Evolutionary conservation across 208 protist species (phyloP), one percentile per base, ranked within the genome.

Genomic region (Leishmania lainsoni): DNA sequence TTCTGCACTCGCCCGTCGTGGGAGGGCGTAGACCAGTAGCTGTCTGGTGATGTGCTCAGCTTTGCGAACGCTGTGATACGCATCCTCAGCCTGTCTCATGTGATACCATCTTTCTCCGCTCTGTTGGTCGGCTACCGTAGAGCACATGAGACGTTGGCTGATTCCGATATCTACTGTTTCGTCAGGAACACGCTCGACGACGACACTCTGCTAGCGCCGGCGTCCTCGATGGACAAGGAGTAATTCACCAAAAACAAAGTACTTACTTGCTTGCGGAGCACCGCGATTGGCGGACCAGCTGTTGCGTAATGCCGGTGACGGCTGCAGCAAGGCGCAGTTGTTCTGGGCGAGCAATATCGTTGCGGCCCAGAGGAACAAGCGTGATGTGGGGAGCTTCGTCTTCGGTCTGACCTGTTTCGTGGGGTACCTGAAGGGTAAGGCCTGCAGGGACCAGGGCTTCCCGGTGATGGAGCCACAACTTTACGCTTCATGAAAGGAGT

Each of bases 301-400:
- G 56, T 80, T 87, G 26, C 83, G 83, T 63, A 83, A 85, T 76
- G 86, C 86, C 2, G 86, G 83, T 20, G 86, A 89, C 65, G 76
- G 86, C 77, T 83, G 81, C 80, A 89, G 83, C 82, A 89, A 89
- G 80, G 65, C 83, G 51, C 83, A 87, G 83, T 80, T 87, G 56
- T 85, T 90, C 71, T 90, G 86, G 83, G 79, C 83, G 6, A 83
- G 85, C 79, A 87, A 80, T 49, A 51, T 87, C 65, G 54, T 85
- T 35, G 83, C 78, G 3, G 26, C 83, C 12, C 61, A 85, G 35
- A 29, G 80, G 29, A 26, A 51, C 39, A 76, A 70, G 54, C 59
- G 75, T 29, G 74, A 68, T 35, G 8, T 86, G 65, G 75, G 86
- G 75, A 83, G 85, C 78, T 90, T 90, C 54, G 83, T 81, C 35